Evolutionary conservation across 441 rosid species (phyloP).

Genomic region (Gossypium davidsonii): DNA sequence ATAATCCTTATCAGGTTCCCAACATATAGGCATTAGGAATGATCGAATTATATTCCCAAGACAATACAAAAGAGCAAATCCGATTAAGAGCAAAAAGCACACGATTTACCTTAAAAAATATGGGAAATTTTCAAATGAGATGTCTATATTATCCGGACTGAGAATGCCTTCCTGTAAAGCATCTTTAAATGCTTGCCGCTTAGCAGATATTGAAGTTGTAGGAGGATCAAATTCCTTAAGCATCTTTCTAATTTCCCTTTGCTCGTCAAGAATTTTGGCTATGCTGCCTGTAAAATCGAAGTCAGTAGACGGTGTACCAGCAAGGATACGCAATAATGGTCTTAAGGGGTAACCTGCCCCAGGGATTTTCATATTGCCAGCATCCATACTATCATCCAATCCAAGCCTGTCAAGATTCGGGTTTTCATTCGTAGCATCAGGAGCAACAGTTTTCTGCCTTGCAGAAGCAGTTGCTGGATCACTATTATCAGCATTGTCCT

Average conservation of each 20-base stretch:
- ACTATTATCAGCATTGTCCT: slow-evolving; percentile 47
- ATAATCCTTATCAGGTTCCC: not conserved
- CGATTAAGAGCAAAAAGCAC: slow-evolving; percentile 8
- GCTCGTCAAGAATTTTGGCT: slow-evolving; percentile 60
- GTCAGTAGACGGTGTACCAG: slow-evolving; percentile 48
- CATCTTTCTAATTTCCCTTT: slow-evolving; percentile 44
- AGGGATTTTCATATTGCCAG: slow-evolving; percentile 47
- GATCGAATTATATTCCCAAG: not conserved
- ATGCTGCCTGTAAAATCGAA: slow-evolving; percentile 48
- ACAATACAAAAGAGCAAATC: not conserved
- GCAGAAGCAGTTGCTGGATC: slow-evolving; percentile 48
- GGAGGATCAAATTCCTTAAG: slow-evolving; percentile 51
- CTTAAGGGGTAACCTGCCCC: slow-evolving; percentile 51
- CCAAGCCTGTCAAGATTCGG: slow-evolving; percentile 43
- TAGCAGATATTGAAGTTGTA: slow-evolving; percentile 42
- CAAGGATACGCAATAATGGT: slow-evolving; percentile 58
- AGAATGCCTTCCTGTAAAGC: slow-evolving; percentile 62
- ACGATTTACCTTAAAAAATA: slow-evolving; percentile 67
- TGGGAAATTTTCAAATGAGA: slow-evolving; percentile 79
- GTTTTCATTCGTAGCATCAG: slow-evolving; percentile 47
- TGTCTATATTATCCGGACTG: slow-evolving; percentile 55
- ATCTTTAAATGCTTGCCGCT: slow-evolving; percentile 67
- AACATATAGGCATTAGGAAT: not conserved
- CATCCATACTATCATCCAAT: slow-evolving; percentile 47
- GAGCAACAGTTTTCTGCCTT: slow-evolving; percentile 44